phyloP scores from a whole-genome alignment of 768 basidiomycete species.

The Lactarius psammicola region DNA sequence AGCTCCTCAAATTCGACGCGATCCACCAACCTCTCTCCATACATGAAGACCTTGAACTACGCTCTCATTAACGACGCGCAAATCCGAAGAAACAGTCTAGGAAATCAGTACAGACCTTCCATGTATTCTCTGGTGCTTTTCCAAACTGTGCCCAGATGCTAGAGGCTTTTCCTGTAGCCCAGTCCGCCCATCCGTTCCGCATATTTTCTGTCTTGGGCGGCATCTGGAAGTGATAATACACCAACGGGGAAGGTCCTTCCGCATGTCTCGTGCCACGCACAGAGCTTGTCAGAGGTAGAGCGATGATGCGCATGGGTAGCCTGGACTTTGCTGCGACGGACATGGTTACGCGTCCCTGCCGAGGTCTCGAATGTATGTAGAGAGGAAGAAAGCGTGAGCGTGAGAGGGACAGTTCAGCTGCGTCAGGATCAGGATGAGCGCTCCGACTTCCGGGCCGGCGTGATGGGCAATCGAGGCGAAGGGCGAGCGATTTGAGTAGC shows the following conservation, averaged over 20 bases:
- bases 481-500: background rate
- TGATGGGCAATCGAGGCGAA: background rate
- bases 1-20: constrained; percentile 79
- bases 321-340: constrained; percentile 25
- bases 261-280: constrained; percentile 24
- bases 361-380: background rate
- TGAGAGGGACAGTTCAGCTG: background rate
- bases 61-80: background rate
- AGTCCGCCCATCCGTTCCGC: constrained; percentile 46
- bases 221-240: constrained; percentile 45
- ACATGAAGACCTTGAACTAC: constrained; percentile 58
- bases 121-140: constrained; percentile 58
- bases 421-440: background rate
- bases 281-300: constrained; percentile 43
- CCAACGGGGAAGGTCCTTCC: constrained; percentile 31
- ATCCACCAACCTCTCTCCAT: constrained; percentile 68
- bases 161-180: constrained; percentile 51
- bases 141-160: constrained; percentile 67
- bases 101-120: constrained; percentile 57
- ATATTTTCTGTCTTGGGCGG: constrained; percentile 31
- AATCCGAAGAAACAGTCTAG: background rate
- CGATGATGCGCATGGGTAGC: constrained; percentile 45
- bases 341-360: constrained; percentile 9
- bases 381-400: background rate
- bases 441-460: background rate